Conservation (phyloP, 345 rosid genomes). For the Zanthoxylum bungeanum region DNA sequence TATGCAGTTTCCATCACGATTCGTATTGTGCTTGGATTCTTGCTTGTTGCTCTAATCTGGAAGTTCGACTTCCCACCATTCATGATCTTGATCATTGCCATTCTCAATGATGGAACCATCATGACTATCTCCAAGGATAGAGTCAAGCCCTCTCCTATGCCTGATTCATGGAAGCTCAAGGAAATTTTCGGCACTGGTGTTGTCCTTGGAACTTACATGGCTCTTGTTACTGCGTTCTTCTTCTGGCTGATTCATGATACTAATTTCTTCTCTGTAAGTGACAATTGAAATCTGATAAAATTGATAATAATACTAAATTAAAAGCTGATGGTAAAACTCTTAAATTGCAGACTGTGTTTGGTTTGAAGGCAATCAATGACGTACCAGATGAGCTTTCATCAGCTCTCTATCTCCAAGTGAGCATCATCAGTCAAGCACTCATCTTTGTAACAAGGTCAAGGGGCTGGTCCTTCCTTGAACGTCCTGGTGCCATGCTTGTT, state of each 20-base stretch:
- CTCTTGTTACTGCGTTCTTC: conserved; percentile 53
- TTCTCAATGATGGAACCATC: conserved; percentile 82
- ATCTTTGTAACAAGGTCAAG: conserved; percentile 83
- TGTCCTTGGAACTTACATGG: conserved; percentile 75
- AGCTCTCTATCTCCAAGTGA: conserved; percentile 84
- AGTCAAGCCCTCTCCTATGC: conserved; percentile 76
- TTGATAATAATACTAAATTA: not conserved
- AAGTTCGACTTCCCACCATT: conserved; percentile 79
- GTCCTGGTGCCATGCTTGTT: conserved; percentile 56
- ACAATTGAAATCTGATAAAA: not conserved
- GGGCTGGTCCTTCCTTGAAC: conserved; percentile 71
- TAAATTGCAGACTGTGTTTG: conserved; percentile 44
- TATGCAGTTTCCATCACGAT: conserved; percentile 86
- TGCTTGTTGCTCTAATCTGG: conserved; percentile 75
- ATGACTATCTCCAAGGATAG: conserved; percentile 85
- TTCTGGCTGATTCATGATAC: conserved; percentile 70
- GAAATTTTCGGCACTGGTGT: conserved; percentile 74
- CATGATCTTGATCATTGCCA: conserved; percentile 80
- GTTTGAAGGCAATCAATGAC: conserved; percentile 39
- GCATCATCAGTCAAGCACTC: conserved; percentile 85
- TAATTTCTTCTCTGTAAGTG: conserved; percentile 57
- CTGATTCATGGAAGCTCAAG: conserved; percentile 80
- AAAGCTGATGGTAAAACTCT: not conserved
- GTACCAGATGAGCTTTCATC: conserved; percentile 52
- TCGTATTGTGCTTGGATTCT: conserved; percentile 76